Conservation (phyloP, 106 monocot genomes). For the Dioscorea alata region DNA sequence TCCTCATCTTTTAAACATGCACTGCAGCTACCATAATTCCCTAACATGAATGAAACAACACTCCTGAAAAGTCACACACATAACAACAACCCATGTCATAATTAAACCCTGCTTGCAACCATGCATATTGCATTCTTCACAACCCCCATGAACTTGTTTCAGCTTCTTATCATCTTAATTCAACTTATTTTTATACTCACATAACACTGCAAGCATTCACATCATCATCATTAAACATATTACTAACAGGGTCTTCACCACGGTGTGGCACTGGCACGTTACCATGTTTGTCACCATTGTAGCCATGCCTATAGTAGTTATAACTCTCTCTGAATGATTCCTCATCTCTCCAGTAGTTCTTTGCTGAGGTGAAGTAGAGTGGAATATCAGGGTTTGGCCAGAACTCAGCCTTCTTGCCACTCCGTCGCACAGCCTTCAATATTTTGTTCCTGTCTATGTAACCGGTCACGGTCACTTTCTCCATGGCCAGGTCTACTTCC, state of each 20-base stretch:
- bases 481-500: slow-evolving; percentile 57
- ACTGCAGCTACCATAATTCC: too few relatives aligned
- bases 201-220: slow-evolving; percentile 83
- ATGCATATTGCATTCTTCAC: too few relatives aligned
- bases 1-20: too few relatives aligned
- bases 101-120: too few relatives aligned
- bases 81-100: too few relatives aligned
- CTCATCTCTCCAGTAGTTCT: slow-evolving; percentile 64
- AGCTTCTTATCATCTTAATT: too few relatives aligned
- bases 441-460: slow-evolving; percentile 79
- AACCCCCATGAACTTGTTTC: too few relatives aligned
- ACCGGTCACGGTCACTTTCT: slow-evolving; percentile 90
- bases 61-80: too few relatives aligned
- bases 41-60: too few relatives aligned
- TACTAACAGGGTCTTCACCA: slow-evolving; percentile 66
- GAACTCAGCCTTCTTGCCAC: slow-evolving; percentile 91
- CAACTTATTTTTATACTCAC: slow-evolving; percentile 20
- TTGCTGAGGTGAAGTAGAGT: slow-evolving; percentile 47
- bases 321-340: slow-evolving; percentile 61
- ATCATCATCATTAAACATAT: slow-evolving; percentile 91
- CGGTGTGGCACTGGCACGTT: slow-evolving; percentile 36
- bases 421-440: slow-evolving; percentile 69
- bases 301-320: slow-evolving; percentile 87
- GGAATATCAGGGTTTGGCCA: slow-evolving; percentile 80
- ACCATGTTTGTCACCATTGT: slow-evolving; percentile 89